These are phyloP conservation scores for Aquilaria malaccensis DNA, from an alignment of 345 rosid genomes.

Conservation along the genomic window DNA sequence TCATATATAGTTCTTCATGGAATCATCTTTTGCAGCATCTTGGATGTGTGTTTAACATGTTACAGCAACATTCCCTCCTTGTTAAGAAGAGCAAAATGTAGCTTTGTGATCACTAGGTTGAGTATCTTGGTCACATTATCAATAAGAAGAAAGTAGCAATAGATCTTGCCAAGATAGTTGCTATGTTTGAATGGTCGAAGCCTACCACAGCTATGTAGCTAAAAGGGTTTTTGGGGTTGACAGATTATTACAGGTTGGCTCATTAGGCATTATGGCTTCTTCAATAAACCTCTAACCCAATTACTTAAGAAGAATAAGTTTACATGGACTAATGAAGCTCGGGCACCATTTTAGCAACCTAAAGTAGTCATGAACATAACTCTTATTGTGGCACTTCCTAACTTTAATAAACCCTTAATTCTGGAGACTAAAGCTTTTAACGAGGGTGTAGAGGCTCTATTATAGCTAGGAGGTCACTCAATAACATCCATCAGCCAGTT, in stretches of 20 bases:
- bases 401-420: not conserved
- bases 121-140: conserved; percentile 6
- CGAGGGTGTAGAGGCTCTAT: not conserved
- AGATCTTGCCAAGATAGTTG: not conserved
- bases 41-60: not conserved
- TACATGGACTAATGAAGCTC: not conserved
- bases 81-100: not conserved
- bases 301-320: not conserved
- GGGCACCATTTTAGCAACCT: not conserved
- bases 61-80: no score
- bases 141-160: not conserved
- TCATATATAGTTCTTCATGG: not conserved
- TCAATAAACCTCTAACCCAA: not conserved
- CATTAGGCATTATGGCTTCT: not conserved
- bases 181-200: not conserved
- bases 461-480: not conserved
- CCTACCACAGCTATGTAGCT: not conserved
- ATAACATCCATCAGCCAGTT: not conserved
- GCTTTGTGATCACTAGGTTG: not conserved
- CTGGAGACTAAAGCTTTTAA: not conserved
- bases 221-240: not conserved
- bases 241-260: not conserved
- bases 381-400: not conserved
- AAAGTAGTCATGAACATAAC: not conserved
- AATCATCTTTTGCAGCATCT: not conserved